These are phyloP conservation scores for Cryphonectria japonica DNA, from an alignment of 2,329 filamentous ascomycete species.

Conservation along the genomic window DNA sequence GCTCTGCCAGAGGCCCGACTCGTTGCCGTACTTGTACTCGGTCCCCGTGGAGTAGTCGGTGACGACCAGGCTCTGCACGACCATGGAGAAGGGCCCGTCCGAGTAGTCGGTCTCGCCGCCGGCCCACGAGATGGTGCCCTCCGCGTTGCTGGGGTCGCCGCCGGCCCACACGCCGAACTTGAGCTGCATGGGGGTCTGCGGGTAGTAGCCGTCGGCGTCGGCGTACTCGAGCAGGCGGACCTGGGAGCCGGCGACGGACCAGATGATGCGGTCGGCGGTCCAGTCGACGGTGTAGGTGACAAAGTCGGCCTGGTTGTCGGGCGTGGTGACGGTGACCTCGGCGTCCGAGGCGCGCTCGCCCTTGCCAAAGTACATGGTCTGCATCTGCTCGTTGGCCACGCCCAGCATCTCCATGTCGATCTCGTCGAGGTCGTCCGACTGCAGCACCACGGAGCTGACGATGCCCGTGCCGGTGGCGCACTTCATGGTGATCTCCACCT, in stretches of 20 bases:
- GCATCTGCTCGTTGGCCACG: slow-evolving; percentile 74
- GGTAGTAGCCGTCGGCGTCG: slow-evolving; percentile 80
- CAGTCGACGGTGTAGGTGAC: slow-evolving; percentile 92
- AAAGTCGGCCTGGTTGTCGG: slow-evolving; percentile 72
- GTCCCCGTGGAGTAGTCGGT: slow-evolving; percentile 93
- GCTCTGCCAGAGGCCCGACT: slow-evolving; percentile 76
- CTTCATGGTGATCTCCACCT: slow-evolving; percentile 83
- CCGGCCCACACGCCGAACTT: slow-evolving; percentile 93
- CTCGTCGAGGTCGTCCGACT: slow-evolving; percentile 92
- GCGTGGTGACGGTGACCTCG: slow-evolving; percentile 75
- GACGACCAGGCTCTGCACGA: slow-evolving; percentile 74
- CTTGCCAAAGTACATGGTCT: slow-evolving; percentile 97
- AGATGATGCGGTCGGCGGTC: slow-evolving; percentile 83
- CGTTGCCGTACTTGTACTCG: slow-evolving; percentile 80
- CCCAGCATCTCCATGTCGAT: slow-evolving; percentile 98
- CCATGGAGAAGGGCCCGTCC: slow-evolving; percentile 84
- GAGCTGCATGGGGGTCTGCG: slow-evolving; percentile 93
- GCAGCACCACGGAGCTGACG: slow-evolving; percentile 87
- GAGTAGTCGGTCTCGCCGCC: slow-evolving; percentile 83
- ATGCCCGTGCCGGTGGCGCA: slow-evolving; percentile 88
- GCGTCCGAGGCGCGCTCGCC: slow-evolving; percentile 88
- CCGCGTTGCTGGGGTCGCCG: slow-evolving; percentile 77
- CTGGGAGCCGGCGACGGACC: slow-evolving; percentile 78
- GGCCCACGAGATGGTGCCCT: slow-evolving; percentile 89
- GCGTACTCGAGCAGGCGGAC: slow-evolving; percentile 74